Conservation (phyloP, 2,329 filamentous ascomycete genomes). For the Diaporthe eres region DNA sequence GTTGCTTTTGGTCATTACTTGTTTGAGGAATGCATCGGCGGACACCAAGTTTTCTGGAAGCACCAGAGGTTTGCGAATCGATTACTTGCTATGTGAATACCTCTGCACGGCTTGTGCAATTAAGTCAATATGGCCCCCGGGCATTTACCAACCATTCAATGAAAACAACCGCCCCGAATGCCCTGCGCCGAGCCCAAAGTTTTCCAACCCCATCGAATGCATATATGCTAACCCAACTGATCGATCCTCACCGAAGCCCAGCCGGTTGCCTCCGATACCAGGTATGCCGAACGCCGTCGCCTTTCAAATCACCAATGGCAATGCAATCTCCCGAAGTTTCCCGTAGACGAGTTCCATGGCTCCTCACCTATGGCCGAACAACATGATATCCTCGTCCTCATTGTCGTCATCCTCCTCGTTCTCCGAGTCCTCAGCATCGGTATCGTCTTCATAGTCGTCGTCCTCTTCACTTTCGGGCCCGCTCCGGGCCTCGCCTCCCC, state of each 20-base stretch:
- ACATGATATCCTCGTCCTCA: constrained; percentile 64
- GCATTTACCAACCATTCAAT: not conserved
- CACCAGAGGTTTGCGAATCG: constrained; percentile 18
- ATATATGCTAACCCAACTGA: constrained; percentile 24
- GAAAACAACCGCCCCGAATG: not conserved
- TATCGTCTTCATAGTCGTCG: constrained; percentile 56
- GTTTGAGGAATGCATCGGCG: not conserved
- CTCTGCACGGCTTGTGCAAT: constrained; percentile 20
- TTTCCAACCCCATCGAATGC: constrained; percentile 30
- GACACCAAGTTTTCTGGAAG: constrained; percentile 2
- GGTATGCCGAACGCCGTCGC: constrained; percentile 33
- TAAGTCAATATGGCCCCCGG: not conserved
- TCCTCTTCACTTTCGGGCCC: constrained; percentile 61
- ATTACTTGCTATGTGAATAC: constrained; percentile 30
- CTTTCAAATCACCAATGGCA: constrained; percentile 33
- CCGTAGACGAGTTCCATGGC: not conserved
- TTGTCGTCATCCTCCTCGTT: constrained; percentile 60
- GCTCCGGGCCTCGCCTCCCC: constrained; percentile 32
- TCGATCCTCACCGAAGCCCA: not conserved
- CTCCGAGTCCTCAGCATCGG: constrained; percentile 60
- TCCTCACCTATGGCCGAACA: constrained; percentile 61
- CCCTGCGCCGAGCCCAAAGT: constrained; percentile 16
- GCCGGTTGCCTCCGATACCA: constrained; percentile 4
- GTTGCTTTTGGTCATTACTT: not conserved
- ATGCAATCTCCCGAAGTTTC: constrained; percentile 20